phyloP scores from a whole-genome alignment of 1,284 basidiomycete species.

The Tausonia pullulans region DNA sequence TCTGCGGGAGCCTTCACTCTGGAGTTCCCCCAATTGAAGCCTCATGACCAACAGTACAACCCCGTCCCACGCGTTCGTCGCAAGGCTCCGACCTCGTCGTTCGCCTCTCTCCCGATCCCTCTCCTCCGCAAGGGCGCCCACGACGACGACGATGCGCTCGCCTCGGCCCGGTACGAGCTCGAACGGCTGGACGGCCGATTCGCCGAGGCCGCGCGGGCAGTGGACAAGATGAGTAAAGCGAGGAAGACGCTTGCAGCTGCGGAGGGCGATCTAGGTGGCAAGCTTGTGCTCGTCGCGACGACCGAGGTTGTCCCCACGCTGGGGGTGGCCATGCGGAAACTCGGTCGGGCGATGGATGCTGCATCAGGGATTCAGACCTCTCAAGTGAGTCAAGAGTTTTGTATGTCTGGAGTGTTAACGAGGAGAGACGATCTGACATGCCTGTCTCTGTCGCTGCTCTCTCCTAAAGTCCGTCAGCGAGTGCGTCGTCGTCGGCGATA shows the following conservation, averaged over 20 bases:
- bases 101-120: conserved; percentile 16
- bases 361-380: conserved; percentile 72
- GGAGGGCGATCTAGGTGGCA: conserved; percentile 77
- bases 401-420: neutral
- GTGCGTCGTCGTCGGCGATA: conserved; percentile 82
- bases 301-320: conserved; percentile 73
- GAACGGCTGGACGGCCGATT: conserved; percentile 82
- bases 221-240: conserved; percentile 69
- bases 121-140: conserved; percentile 26
- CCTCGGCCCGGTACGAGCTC: conserved; percentile 74
- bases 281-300: conserved; percentile 72
- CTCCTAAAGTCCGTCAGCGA: conserved; percentile 57
- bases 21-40: neutral
- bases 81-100: conserved; percentile 27
- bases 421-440: too few species aligned
- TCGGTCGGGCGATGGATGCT: conserved; percentile 74
- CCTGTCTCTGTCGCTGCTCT: too few species aligned
- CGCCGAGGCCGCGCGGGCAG: conserved; percentile 72
- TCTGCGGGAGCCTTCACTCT: neutral
- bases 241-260: conserved; percentile 63
- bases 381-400: conserved; percentile 37
- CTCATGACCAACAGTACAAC: conserved; percentile 6
- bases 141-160: conserved; percentile 52
- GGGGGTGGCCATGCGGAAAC: conserved; percentile 64
- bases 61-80: conserved; percentile 29